Evolutionary conservation across 257 asterid genomes (phyloP), one percentile per base, ranked within the genome.

Genomic region (Solanum medicagineum): DNA sequence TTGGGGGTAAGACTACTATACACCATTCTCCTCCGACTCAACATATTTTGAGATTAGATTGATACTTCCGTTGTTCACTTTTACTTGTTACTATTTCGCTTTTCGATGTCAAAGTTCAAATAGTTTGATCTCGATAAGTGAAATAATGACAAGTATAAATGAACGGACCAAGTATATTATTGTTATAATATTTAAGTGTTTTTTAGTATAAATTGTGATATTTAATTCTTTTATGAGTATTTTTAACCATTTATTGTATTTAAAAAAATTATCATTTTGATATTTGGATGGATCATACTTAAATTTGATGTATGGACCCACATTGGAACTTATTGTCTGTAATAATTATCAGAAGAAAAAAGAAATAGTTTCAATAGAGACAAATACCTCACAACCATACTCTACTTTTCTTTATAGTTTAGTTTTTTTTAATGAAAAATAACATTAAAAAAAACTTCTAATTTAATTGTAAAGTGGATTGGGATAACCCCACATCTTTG

Each of bases 401-500:
- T 51, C 83, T 77, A 16, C 49, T 77, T 77, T 53, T 36, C 63
- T 51, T 63, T 26, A 9, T 4, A 53, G 47, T 26, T 26, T 11
- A 15, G 13, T n/a, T 13, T 65, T 65, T 17, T 65, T 65, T 29
- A 15, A 66, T 15, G 3, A 32, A 17, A 16, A 0, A 15, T 29
- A 1, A 47, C 4, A 32, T 32, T 32, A 32, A 32, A 0, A 73
- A 19, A 10, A 77, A 15, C 45, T 4, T 54, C 1, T 15, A 79
- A 16, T 26, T 53, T 16, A 24, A 77, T 51, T 77, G 47, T 49
- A 26, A 79, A 79, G 49, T 79, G 49, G 83, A 79, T 53, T 79
- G 29, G 83, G 66, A 53, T 79, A 79, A 79, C 65, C 83, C 83
- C 45, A 29, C 83, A 57, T 8, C 49, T 53, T 79, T 53, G 83